phyloP scores from a whole-genome alignment of 2,329 filamentous ascomycete species.

The Dichotomopilus funicola region DNA sequence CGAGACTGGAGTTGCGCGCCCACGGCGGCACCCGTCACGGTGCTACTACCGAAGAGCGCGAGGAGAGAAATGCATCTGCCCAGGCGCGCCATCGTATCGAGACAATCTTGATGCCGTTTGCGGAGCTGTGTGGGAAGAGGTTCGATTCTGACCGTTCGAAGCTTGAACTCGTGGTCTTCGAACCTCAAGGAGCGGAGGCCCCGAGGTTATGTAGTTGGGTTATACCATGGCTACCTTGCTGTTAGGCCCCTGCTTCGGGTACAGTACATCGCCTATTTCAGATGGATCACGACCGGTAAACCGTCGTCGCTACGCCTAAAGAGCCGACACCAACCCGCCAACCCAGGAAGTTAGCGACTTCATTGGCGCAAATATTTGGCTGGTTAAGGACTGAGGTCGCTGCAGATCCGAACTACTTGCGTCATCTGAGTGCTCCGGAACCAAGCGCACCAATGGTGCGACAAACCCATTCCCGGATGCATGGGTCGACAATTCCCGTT shows the following conservation, averaged over 20 bases:
- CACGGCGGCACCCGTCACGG: background rate
- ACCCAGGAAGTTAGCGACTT: background rate
- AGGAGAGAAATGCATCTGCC: background rate
- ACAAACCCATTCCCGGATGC: background rate
- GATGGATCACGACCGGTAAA: background rate
- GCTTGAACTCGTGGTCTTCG: background rate
- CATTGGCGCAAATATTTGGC: slow-evolving; percentile 2
- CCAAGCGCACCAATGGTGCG: background rate
- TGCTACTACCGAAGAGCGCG: background rate
- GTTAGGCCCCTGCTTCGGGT: background rate
- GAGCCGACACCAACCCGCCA: background rate
- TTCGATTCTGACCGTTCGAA: background rate
- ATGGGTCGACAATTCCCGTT: background rate
- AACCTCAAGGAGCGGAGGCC: background rate
- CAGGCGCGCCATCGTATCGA: background rate
- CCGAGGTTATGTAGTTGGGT: background rate
- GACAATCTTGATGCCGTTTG: background rate
- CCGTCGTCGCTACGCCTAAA: background rate
- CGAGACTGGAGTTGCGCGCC: background rate
- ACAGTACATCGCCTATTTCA: background rate
- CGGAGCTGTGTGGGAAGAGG: background rate
- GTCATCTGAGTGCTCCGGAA: background rate
- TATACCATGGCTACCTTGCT: background rate
- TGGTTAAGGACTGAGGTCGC: background rate
- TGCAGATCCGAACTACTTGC: background rate